A percentile compares a stretch with the other conserved stretches of the same genome.
These are phyloP conservation scores for Aspergillus sp. DNA, from an alignment of 2,329 filamentous ascomycete species.

Conservation along the genomic window DNA sequence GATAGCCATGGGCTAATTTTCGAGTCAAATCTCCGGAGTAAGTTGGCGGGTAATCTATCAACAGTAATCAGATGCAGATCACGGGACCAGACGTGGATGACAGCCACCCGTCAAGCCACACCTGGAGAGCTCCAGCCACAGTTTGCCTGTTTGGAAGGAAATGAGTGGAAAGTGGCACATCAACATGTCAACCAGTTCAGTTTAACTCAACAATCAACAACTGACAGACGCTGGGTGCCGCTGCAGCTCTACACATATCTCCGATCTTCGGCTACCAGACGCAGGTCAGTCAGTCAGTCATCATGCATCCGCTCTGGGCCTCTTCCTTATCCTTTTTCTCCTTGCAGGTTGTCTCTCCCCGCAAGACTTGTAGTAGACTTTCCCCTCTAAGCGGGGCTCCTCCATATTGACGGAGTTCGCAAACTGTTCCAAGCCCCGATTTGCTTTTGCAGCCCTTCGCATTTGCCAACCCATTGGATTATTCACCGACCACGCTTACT, in stretches of 20 bases:
- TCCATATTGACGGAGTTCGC: neutral
- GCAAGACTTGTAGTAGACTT: neutral
- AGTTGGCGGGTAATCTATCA: too few relatives aligned
- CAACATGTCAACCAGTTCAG: too few relatives aligned
- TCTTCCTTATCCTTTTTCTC: neutral
- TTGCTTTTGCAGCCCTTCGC: conserved; percentile 3
- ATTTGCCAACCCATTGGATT: neutral
- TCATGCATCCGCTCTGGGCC: neutral
- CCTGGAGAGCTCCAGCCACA: neutral
- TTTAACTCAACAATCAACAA: neutral
- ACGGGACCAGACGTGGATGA: neutral
- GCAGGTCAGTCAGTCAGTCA: neutral
- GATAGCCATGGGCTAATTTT: too few relatives aligned
- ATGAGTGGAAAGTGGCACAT: neutral
- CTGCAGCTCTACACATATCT: neutral
- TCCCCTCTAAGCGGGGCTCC: conserved; percentile 7
- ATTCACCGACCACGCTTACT: neutral
- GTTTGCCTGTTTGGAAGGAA: neutral
- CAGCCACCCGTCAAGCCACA: neutral
- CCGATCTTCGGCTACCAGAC: neutral
- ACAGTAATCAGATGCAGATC: neutral
- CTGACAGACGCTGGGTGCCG: neutral
- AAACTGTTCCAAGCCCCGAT: neutral
- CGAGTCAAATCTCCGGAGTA: too few relatives aligned
- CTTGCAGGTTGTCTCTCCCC: neutral